A percentile compares a stretch with the other conserved stretches of the same genome.
Evolutionary conservation across 306 rosid species (phyloP).

Genomic region (Begonia loranthoides): DNA sequence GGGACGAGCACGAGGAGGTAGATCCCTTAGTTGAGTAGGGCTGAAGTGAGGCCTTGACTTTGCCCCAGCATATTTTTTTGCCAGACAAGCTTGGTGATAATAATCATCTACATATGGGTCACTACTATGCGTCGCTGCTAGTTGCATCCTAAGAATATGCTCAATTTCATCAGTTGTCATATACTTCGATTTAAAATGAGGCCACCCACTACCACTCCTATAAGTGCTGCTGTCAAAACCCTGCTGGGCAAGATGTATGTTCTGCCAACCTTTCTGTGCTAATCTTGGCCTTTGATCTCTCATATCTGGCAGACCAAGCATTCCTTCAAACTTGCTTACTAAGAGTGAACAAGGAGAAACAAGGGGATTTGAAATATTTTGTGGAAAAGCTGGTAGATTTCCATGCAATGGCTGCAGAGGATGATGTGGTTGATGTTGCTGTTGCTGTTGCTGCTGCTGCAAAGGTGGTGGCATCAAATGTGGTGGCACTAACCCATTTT

Average conservation of each 20-base stretch:
- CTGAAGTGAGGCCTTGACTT: conserved; percentile 84
- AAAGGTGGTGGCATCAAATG: conserved; percentile 31
- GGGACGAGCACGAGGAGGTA: conserved; percentile 63
- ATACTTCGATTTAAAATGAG: conserved; percentile 64
- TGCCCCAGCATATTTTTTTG: conserved; percentile 61
- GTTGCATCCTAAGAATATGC: conserved; percentile 83
- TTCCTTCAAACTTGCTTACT: conserved; percentile 57
- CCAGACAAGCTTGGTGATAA: conserved; percentile 86
- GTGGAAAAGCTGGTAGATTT: conserved; percentile 33
- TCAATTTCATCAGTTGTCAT: conserved; percentile 87
- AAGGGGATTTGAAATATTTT: conserved; percentile 34
- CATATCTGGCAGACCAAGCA: conserved; percentile 61
- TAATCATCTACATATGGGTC: conserved; percentile 98
- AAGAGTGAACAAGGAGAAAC: conserved; percentile 46
- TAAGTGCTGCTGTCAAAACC: conserved; percentile 45
- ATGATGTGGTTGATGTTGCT: conserved; percentile 38
- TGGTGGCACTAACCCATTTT: conserved; percentile 39
- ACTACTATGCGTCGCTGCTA: conserved; percentile 86
- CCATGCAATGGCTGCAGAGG: conserved; percentile 34
- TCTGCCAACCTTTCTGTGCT: conserved; percentile 45
- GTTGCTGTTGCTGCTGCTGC: conserved; percentile 19
- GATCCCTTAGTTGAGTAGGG: conserved; percentile 82
- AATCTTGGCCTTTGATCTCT: conserved; percentile 71
- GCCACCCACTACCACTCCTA: conserved; percentile 60
- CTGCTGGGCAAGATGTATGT: conserved; percentile 40